Percentiles rank a stretch among this genome's conserved stretches.
Evolutionary conservation across 2,329 filamentous ascomycete species (phyloP).

Genomic region (Pseudogymnoascus sp.): DNA sequence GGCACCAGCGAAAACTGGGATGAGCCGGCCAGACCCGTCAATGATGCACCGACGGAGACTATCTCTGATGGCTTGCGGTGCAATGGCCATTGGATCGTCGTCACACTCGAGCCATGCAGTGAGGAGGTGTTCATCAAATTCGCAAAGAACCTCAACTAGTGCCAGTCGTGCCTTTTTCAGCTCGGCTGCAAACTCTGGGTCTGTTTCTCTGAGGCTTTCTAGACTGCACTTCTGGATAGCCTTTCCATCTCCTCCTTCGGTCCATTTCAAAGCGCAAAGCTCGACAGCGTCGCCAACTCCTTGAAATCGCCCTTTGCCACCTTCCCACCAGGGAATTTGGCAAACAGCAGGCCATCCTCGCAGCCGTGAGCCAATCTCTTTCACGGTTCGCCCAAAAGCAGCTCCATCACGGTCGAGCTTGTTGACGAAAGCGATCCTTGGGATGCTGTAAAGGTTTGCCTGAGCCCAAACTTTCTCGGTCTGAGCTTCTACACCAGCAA

Average conservation of each 20-base stretch:
- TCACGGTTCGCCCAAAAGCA: slow-evolving; percentile 74
- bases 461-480: slow-evolving; percentile 95
- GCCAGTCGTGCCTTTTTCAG: slow-evolving; percentile 67
- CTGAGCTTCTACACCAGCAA: slow-evolving; percentile 91
- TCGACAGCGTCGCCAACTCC: slow-evolving; percentile 81
- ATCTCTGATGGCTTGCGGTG: slow-evolving; percentile 57
- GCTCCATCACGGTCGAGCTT: slow-evolving; percentile 80
- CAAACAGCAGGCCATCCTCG: slow-evolving; percentile 83
- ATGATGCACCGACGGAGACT: slow-evolving; percentile 68
- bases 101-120: slow-evolving; percentile 75
- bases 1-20: slow-evolving; percentile 84
- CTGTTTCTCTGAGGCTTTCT: slow-evolving; percentile 42
- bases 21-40: slow-evolving; percentile 60
- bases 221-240: slow-evolving; percentile 49
- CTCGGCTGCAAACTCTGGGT: slow-evolving; percentile 52
- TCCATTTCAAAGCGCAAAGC: slow-evolving; percentile 68
- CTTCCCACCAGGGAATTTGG: slow-evolving; percentile 90
- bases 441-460: slow-evolving; percentile 77
- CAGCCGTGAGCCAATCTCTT: slow-evolving; percentile 73
- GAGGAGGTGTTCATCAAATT: slow-evolving; percentile 80
- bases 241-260: slow-evolving; percentile 58
- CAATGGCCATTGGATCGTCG: slow-evolving; percentile 62
- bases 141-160: slow-evolving; percentile 76
- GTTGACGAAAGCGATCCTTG: slow-evolving; percentile 74
- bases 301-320: slow-evolving; percentile 62